Base-by-base conservation (phyloP, 179 eudicot species). In the Patellifolia procumbens region DNA sequence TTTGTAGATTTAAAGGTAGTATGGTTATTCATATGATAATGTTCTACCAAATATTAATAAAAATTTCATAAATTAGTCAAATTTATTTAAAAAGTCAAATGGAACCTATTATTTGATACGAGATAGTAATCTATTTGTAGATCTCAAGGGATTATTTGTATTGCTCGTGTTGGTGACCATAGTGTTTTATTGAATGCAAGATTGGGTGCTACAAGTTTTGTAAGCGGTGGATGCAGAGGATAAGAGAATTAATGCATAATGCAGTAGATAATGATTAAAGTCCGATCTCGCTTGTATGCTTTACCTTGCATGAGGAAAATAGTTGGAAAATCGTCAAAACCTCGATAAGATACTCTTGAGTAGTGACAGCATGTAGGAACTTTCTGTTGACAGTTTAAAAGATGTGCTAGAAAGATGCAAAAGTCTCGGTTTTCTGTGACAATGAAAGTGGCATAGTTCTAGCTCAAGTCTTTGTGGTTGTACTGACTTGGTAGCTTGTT, bases 401-500 rank as follows among this genome's bases (percentile, higher is more conserved):
- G 63, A 26, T 48, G 53, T n/a, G n/a, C 13, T 52, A 35, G 20
- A 26, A 48, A 5, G 51, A 43, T 67, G 48, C 53, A 52, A 8
- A 28, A 28, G 65, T 13, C 42, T 72, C 31, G n/a, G n/a, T 53
- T 20, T 32, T 26, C 31, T 64, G 56, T 39, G 28, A 24, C 60
- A 15, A 26, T 42, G 11, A 19, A 32, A 61, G 70, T n/a, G 42
- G 62, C 51, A 5, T 78, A 31, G 58, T 52, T 68, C 19, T 68
- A 74, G 72, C 31, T 58, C 63, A 29, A 74, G 78, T 59, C 45
- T 66, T 66, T 77, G 52, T 73, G 15, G 77, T 12, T 73, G 52
- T 37, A 29, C 76, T 69, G 77, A 67, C 78, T 67, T 71, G 63
- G 53, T 69, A 70, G 67, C 52, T 76, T 53, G 55, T 28, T 72